Conservation (phyloP, 345 rosid species). For the Acer yangbiense region DNA sequence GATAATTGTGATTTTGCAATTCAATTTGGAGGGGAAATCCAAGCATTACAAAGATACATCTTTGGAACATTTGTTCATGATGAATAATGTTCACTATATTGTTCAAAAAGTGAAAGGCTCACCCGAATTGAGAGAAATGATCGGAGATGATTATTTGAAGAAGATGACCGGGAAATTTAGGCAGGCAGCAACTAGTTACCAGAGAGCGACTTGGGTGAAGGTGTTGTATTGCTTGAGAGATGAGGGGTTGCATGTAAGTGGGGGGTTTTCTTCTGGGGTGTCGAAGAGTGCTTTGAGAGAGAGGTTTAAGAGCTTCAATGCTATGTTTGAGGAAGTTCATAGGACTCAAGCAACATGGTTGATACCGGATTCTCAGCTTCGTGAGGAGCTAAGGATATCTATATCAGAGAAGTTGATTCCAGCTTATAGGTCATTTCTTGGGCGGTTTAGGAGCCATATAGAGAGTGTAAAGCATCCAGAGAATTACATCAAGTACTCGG, state of each 20-base stretch:
- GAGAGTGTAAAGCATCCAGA: conserved; percentile 97
- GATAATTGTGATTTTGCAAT: conserved; percentile 82
- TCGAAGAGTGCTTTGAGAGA: conserved; percentile 79
- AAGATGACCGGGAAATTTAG: conserved; percentile 73
- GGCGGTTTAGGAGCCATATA: conserved; percentile 86
- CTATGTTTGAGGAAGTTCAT: conserved; percentile 91
- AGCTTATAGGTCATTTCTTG: conserved; percentile 91
- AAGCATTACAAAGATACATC: conserved; percentile 78
- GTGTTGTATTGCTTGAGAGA: conserved; percentile 81
- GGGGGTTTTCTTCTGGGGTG: conserved; percentile 87
- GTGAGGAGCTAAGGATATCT: conserved; percentile 91
- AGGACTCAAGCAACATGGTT: conserved; percentile 80
- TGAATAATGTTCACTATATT: conserved; percentile 92
- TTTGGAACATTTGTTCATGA: conserved; percentile 71
- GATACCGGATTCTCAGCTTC: conserved; percentile 76
- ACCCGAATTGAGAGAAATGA: conserved; percentile 83
- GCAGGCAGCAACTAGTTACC: conserved; percentile 77
- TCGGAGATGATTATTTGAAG: conserved; percentile 80
- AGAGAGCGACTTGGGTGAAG: conserved; percentile 86
- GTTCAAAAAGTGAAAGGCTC: conserved; percentile 87
- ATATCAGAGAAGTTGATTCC: conserved; percentile 83
- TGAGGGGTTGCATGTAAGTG: conserved; percentile 87
- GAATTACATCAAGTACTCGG: conserved; percentile 83
- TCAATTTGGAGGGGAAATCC: conserved; percentile 84
- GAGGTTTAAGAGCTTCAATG: conserved; percentile 88